Conservation (phyloP, 1,284 basidiomycete genomes). For the Ganoderma sinense region DNA sequence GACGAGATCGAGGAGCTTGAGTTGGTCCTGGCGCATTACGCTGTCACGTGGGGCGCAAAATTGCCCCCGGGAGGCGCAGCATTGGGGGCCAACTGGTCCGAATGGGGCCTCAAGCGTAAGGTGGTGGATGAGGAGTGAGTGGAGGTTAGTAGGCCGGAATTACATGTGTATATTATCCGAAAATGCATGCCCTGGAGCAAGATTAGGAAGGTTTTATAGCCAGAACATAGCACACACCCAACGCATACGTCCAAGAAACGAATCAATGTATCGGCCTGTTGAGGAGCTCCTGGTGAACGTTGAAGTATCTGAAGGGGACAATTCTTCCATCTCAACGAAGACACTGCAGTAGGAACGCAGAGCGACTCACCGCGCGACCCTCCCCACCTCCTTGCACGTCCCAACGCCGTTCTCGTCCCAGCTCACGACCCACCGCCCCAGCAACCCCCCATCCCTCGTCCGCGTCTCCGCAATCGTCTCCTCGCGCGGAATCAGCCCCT, state of each 20-base stretch:
- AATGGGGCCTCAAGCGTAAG: constrained; percentile 27
- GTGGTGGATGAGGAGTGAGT: constrained; percentile 9
- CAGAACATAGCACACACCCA: not conserved
- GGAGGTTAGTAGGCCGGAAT: not conserved
- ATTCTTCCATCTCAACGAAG: not conserved
- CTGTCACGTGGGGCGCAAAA: constrained; percentile 77
- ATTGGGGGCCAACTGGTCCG: constrained; percentile 24
- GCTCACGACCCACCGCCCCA: constrained; percentile 81
- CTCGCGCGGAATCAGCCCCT: constrained; percentile 53
- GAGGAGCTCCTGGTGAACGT: constrained; percentile 85
- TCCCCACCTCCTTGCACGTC: constrained; percentile 64
- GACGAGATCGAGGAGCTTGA: constrained; percentile 95
- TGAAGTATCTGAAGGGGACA: constrained; percentile 66
- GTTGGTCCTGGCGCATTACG: constrained; percentile 88
- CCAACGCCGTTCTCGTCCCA: constrained; percentile 74
- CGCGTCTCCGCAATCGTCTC: constrained; percentile 83
- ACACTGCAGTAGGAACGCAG: constrained; percentile 3
- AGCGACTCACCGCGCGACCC: constrained; percentile 63
- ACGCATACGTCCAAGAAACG: not conserved
- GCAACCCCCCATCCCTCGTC: constrained; percentile 64
- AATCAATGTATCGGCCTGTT: constrained; percentile 25
- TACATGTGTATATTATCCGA: constrained; percentile 13
- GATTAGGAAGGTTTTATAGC: not conserved
- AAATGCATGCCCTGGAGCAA: constrained; percentile 4
- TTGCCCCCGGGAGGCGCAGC: constrained; percentile 14